Percentiles rank a stretch among this genome's conserved stretches.
These are phyloP conservation scores for Galerina sulciceps DNA, from an alignment of 768 basidiomycete genomes.

Conservation along the genomic window DNA sequence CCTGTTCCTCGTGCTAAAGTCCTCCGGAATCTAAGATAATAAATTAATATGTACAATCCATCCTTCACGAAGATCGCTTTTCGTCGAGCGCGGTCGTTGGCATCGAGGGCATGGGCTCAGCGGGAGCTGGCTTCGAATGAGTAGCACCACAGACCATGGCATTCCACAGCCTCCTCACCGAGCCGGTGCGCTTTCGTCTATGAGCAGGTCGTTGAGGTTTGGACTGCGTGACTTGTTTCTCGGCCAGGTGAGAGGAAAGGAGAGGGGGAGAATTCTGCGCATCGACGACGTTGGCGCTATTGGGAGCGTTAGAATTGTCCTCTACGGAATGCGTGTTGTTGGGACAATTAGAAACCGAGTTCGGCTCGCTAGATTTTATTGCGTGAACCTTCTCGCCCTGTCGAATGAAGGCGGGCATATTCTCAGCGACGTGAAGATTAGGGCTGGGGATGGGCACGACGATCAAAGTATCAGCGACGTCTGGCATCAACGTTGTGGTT, in stretches of 20 bases:
- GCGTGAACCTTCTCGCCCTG: background rate
- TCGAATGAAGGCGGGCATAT: background rate
- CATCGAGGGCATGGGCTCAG: too few relatives aligned
- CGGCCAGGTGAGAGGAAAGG: background rate
- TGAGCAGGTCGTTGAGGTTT: background rate
- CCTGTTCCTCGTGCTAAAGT: too few relatives aligned
- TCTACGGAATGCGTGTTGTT: too few relatives aligned
- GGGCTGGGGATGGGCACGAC: conserved; percentile 4
- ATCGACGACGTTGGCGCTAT: background rate
- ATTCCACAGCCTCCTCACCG: background rate
- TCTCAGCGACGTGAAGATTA: background rate
- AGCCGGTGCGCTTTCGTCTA: background rate
- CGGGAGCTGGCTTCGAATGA: background rate
- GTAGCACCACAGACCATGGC: conserved; percentile 1
- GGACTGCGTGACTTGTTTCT: background rate
- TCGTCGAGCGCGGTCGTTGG: too few relatives aligned
- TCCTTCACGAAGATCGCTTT: too few relatives aligned
- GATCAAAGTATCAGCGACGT: background rate
- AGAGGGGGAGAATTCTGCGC: background rate
- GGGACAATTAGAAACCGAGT: too few relatives aligned
- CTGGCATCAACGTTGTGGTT: background rate
- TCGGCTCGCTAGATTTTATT: background rate
- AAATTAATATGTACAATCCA: too few relatives aligned
- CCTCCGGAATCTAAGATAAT: too few relatives aligned
- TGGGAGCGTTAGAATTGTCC: background rate